These are phyloP conservation scores for Oxytropis ochrocephala DNA, from an alignment of 306 rosid genomes.

Conservation along the genomic window DNA sequence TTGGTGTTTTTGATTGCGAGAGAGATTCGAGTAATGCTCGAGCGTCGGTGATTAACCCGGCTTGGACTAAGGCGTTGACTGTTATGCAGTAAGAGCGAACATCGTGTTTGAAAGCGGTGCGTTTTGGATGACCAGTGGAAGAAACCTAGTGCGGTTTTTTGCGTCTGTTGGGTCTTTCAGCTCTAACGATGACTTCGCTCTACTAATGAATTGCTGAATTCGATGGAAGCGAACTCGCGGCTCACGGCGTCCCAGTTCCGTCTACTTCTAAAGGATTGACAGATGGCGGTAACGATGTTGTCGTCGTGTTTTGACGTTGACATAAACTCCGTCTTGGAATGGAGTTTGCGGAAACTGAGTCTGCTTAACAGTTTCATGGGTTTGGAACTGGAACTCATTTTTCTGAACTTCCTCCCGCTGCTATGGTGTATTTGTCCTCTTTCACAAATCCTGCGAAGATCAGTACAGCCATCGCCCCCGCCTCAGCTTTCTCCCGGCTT, in stretches of 20 bases:
- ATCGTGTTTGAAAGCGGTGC: conserved; percentile 36
- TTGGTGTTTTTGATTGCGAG: conserved; percentile 19
- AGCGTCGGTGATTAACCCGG: conserved; percentile 51
- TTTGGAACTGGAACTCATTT: background rate
- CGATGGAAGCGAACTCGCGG: conserved; percentile 26
- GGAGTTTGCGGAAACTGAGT: background rate
- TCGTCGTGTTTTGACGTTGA: background rate
- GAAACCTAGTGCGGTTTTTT: conserved; percentile 58
- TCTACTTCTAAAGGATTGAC: conserved; percentile 40
- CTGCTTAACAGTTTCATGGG: conserved; percentile 4
- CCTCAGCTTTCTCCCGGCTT: too few species aligned
- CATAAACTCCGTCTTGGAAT: background rate
- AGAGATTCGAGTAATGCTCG: conserved; percentile 55
- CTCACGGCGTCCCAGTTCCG: conserved; percentile 53
- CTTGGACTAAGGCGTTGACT: conserved; percentile 47
- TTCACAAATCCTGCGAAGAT: too few species aligned
- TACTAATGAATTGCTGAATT: conserved; percentile 34
- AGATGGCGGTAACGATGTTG: conserved; percentile 20
- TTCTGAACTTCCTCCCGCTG: too few species aligned
- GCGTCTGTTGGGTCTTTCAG: conserved; percentile 59
- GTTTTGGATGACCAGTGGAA: conserved; percentile 70
- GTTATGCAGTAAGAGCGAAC: conserved; percentile 41
- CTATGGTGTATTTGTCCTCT: too few species aligned
- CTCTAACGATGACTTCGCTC: conserved; percentile 37
- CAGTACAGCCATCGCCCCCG: too few species aligned